Evolutionary conservation across 1,284 basidiomycete genomes (phyloP), one percentile per base, ranked within the genome.

Genomic region (Phellinidium pouzarii): DNA sequence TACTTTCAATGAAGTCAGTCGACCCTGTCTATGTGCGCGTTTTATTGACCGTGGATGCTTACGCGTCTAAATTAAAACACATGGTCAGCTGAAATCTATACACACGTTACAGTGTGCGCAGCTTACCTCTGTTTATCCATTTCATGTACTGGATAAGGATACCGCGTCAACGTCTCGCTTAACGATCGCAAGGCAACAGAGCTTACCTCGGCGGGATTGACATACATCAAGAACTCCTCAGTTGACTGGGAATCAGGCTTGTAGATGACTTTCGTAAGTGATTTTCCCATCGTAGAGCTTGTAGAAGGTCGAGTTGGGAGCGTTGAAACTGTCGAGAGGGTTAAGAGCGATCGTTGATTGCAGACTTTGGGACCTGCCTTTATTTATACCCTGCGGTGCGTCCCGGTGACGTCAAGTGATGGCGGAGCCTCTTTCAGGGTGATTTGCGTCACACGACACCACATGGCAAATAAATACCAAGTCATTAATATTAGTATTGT

Each of bases 41-140:
- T 20, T 2, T 19, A 50, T 31, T 44, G 22, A 29, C 41, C 26
- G 45, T 44, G 31, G 27, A 31, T 57, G 72, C 71, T 78, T 77
- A 88, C 84, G 73, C 84, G 74, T 87, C 85, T 87, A 60, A 42
- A 59, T 44, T n/a, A 52, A 49, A 31, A 50, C 37, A 58, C 58
- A 50, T 54, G 57, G 34, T 50, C 38, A 59, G 66, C 51, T 63
- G n/a, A 63, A 41, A 64, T 58, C 47, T 59, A 44, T 56, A 63
- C 58, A 58, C 48, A 48, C 59, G 47, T 58, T 64, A 58, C 45
- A 26, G 5, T 50, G 9, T 45, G 43, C 20, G 29, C 12, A 22
- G 61, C 75, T 70, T 60, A 87, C 86, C 86, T 74, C 85, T 87
- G 11, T 72, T 76, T 67, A 81, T 84, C 83, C 84, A 91, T 65